These are phyloP conservation scores for Coemansia aciculifera DNA, from an alignment of 192 early-diverging fungal species.

Conservation along the genomic window DNA sequence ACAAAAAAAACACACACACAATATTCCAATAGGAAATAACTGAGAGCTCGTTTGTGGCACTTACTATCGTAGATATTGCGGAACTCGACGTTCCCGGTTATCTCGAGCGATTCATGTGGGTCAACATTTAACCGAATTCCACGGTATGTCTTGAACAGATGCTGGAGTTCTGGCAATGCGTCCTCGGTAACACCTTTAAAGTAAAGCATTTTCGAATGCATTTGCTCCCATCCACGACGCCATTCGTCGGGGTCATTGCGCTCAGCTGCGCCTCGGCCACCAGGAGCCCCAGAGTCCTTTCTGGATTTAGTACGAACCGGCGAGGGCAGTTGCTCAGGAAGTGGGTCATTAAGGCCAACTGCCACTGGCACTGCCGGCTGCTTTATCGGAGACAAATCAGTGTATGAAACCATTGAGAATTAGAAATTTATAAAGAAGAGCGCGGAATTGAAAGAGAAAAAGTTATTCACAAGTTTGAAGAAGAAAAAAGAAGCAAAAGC, in stretches of 20 bases:
- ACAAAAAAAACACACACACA: background rate
- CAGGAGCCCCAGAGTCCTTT: background rate
- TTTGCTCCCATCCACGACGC: conserved; percentile 33
- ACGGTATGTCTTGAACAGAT: conserved; percentile 47
- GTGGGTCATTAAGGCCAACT: conserved; percentile 40
- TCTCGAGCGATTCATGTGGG: conserved; percentile 33
- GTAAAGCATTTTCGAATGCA: conserved; percentile 41
- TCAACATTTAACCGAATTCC: conserved; percentile 53
- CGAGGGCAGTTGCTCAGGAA: conserved; percentile 11
- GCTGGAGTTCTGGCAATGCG: conserved; percentile 45
- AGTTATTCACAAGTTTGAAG: background rate
- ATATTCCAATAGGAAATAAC: background rate
- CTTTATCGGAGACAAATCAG: conserved; percentile 49
- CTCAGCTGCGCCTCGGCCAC: background rate
- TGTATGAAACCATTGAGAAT: conserved; percentile 45
- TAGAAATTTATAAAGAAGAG: background rate
- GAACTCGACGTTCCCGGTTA: conserved; percentile 52
- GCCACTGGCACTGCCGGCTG: conserved; percentile 47
- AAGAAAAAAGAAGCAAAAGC: background rate
- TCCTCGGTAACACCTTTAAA: conserved; percentile 50
- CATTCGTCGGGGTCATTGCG: conserved; percentile 23
- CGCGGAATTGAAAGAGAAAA: background rate
- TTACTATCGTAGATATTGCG: conserved; percentile 52
- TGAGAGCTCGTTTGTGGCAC: background rate
- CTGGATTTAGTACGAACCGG: background rate